Evolutionary conservation across 305 asterid genomes (phyloP), one percentile per base, ranked within the genome.

Genomic region (Solanum hybrid): DNA sequence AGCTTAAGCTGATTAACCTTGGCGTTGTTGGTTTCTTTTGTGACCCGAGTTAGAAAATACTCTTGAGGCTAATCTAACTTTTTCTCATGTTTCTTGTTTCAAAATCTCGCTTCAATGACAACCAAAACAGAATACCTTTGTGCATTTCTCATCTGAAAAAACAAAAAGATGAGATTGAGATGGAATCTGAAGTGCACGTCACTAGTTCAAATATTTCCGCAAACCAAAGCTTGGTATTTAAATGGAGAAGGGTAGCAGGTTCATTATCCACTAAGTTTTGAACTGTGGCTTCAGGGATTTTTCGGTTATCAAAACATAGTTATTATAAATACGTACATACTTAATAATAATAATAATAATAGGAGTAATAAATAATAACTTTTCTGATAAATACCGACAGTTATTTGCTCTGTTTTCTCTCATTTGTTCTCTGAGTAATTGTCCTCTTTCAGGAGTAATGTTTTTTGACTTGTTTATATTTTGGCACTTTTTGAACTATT

Each of bases 401-500:
- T 35, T 79, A 38, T 56, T 76, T 10, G n/a, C 46, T 24, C 51
- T 35, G 35, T n/a, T 42, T 56, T 42, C 75, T 81, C 11, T 24
- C 66, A n/a, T 66, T 79, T 82, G 75, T 69, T 88, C 7, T 79
- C 46, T 17, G 76, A 56, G 88, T 32, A 6, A 51, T 85, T 32
- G 32, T 29, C 46, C 76, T 31, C 76, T 22, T 20, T 56, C 0
- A 56, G 32, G 46, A 3, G 16, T 4, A 76, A 12, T 78, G 26
- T 37, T 75, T 36, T 8, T 60, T 87, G 51, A 29, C 51, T 46
- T 64, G 72, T 75, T 76, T n/a, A 42, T 86, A 80, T 72, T 35
- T 89, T 87, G 79, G 91, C 71, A 34, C 64, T 4, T 82, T 16
- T 31, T 56, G 35, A 84, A 84, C 78, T 87, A 87, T 88, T 42